Evolutionary conservation across 305 asterid genomes (phyloP).

Genomic region (Solanum aculeatissimum): DNA sequence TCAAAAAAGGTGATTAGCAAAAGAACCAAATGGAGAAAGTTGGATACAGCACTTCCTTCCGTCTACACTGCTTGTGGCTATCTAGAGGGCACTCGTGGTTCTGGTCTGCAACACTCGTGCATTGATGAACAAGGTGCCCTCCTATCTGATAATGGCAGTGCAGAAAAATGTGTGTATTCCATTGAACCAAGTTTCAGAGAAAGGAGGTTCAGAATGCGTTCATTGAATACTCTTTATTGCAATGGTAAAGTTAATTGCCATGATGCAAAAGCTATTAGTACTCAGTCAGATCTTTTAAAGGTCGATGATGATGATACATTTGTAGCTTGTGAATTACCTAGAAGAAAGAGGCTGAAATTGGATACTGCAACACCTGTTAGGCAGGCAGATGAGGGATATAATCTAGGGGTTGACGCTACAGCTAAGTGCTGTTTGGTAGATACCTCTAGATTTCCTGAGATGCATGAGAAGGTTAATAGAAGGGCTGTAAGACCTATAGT

Average conservation of each 20-base stretch:
- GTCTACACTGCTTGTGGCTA: slow-evolving; percentile 17
- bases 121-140: slow-evolving; percentile 13
- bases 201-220: slow-evolving; percentile 2
- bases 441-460: slow-evolving; percentile 13
- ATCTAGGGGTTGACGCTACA: slow-evolving; percentile 15
- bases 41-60: slow-evolving; percentile 20
- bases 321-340: slow-evolving; percentile 14
- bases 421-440: slow-evolving; percentile 14
- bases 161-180: slow-evolving; percentile 11
- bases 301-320: slow-evolving; percentile 6
- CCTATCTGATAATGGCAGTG: slow-evolving; percentile 17
- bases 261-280: slow-evolving; percentile 18
- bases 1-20: slow-evolving; percentile 26
- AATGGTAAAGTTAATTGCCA: background rate
- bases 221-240: background rate
- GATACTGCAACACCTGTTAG: slow-evolving; percentile 14
- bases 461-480: slow-evolving; percentile 9
- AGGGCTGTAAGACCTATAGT: slow-evolving; percentile 36
- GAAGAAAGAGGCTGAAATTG: slow-evolving; percentile 27
- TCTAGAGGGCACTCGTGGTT: slow-evolving; percentile 15
- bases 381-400: slow-evolving; percentile 10
- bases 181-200: slow-evolving; percentile 11
- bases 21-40: slow-evolving; percentile 31
- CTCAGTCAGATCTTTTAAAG: slow-evolving; percentile 7
- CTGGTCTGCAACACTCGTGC: slow-evolving; percentile 13